These are phyloP conservation scores for Geotrichum carabidarum DNA, from an alignment of 1,139 yeast genomes.

Conservation along the genomic window DNA sequence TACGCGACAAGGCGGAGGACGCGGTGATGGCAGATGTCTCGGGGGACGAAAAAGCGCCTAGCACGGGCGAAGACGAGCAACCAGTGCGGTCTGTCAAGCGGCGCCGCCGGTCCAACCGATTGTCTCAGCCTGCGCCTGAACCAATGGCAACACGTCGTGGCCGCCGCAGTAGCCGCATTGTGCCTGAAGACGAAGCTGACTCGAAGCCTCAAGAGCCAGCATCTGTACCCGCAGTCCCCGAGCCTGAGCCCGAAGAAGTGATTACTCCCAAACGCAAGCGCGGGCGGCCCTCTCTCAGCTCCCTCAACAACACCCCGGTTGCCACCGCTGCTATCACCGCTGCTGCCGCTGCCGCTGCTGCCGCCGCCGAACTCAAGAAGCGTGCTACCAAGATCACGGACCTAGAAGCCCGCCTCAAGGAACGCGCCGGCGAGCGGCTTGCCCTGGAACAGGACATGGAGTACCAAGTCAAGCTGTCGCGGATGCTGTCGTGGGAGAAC, in stretches of 20 bases:
- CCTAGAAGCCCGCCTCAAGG: background rate
- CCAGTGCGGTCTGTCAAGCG: conserved; percentile 5
- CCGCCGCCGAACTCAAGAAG: conserved; percentile 8
- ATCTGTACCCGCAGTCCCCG: background rate
- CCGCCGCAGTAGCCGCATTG: background rate
- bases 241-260: background rate
- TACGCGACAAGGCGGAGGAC: conserved; percentile 7
- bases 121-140: background rate
- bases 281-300: background rate
- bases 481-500: conserved; percentile 21
- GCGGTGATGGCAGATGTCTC: conserved; percentile 19
- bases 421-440: conserved; percentile 1
- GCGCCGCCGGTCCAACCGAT: conserved; percentile 8
- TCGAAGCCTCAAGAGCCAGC: background rate
- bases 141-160: background rate
- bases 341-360: background rate
- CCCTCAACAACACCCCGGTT: background rate
- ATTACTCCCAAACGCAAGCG: background rate
- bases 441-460: conserved; percentile 1
- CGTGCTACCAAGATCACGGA: background rate
- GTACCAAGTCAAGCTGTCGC: conserved; percentile 13
- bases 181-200: background rate
- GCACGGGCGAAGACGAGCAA: conserved; percentile 5
- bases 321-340: conserved; percentile 8
- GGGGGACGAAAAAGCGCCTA: conserved; percentile 8